A percentile compares a stretch with the other conserved stretches of the same genome.
These are phyloP conservation scores for Serpula lacrymans DNA, from an alignment of 768 basidiomycete species.

Conservation along the genomic window DNA sequence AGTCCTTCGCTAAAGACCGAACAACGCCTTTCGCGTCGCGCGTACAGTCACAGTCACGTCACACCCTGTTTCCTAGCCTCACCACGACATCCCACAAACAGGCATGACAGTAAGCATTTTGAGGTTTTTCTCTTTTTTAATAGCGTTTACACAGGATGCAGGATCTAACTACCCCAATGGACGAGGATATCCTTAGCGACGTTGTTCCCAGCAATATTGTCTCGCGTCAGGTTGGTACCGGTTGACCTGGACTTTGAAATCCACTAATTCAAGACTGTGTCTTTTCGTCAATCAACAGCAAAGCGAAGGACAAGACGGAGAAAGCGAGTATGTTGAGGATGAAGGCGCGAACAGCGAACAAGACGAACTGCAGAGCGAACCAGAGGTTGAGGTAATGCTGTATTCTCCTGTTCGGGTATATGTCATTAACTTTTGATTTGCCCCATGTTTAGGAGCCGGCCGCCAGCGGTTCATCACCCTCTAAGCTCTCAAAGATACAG, in stretches of 20 bases:
- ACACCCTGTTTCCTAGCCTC: slow-evolving; percentile 14
- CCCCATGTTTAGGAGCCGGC: slow-evolving; percentile 14
- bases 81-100: no score
- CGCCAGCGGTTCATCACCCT: slow-evolving; percentile 21
- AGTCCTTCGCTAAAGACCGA: no score
- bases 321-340: slow-evolving; percentile 69
- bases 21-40: slow-evolving; percentile 6
- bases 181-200: slow-evolving; percentile 87
- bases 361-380: slow-evolving; percentile 59
- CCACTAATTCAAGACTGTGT: slow-evolving; percentile 9
- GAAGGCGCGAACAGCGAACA: slow-evolving; percentile 54
- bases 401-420: slow-evolving; percentile 4
- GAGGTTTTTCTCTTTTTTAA: background rate
- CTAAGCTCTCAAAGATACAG: slow-evolving; percentile 33
- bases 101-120: slow-evolving; percentile 16
- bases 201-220: slow-evolving; percentile 90
- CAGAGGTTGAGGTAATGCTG: slow-evolving; percentile 33
- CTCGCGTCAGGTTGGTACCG: slow-evolving; percentile 67
- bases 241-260: slow-evolving; percentile 2
- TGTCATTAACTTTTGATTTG: slow-evolving; percentile 7
- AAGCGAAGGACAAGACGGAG: slow-evolving; percentile 69
- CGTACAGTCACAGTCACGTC: slow-evolving; percentile 19
- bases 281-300: slow-evolving; percentile 32
- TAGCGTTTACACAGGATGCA: slow-evolving; percentile 5
- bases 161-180: slow-evolving; percentile 26